Evolutionary conservation across 2,329 filamentous ascomycete species (phyloP).

Genomic region (Cladosporium sphaerospermum): DNA sequence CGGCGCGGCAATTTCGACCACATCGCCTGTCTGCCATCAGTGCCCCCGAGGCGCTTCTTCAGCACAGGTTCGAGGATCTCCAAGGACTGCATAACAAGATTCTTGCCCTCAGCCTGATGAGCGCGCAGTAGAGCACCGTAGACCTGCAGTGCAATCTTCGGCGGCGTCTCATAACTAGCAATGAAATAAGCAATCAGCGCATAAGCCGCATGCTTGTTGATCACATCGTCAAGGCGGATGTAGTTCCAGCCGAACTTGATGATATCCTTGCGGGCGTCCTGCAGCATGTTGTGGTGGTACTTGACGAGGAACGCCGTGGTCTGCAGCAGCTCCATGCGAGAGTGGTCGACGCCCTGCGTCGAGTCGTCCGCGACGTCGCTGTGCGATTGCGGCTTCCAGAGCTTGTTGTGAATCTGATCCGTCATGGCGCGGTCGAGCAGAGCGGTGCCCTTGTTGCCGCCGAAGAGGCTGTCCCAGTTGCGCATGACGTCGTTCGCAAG

Average conservation of each 20-base stretch:
- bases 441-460: slow-evolving; percentile 54
- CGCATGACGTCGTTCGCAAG: slow-evolving; percentile 93
- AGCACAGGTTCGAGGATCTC: slow-evolving; percentile 93
- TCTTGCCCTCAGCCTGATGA: slow-evolving; percentile 89
- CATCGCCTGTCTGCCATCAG: slow-evolving; percentile 66
- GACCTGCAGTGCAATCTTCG: slow-evolving; percentile 92
- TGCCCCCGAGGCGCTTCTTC: slow-evolving; percentile 70
- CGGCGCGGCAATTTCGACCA: slow-evolving; percentile 89
- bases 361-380: slow-evolving; percentile 74
- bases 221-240: slow-evolving; percentile 94
- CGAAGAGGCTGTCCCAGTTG: slow-evolving; percentile 55
- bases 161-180: slow-evolving; percentile 88
- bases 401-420: slow-evolving; percentile 81
- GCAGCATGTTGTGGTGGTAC: slow-evolving; percentile 80
- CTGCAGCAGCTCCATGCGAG: slow-evolving; percentile 90
- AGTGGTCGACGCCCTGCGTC: slow-evolving; percentile 85
- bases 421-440: slow-evolving; percentile 83
- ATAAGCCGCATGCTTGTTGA: slow-evolving; percentile 98
- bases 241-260: slow-evolving; percentile 99
- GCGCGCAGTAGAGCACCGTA: slow-evolving; percentile 87
- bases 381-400: slow-evolving; percentile 81
- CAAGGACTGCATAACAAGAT: slow-evolving; percentile 86
- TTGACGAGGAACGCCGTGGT: slow-evolving; percentile 93
- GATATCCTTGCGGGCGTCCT: slow-evolving; percentile 91
- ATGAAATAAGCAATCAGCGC: slow-evolving; percentile 98